Conservation (phyloP, 1,284 basidiomycete species). For the Boletellus deceptivus region DNA sequence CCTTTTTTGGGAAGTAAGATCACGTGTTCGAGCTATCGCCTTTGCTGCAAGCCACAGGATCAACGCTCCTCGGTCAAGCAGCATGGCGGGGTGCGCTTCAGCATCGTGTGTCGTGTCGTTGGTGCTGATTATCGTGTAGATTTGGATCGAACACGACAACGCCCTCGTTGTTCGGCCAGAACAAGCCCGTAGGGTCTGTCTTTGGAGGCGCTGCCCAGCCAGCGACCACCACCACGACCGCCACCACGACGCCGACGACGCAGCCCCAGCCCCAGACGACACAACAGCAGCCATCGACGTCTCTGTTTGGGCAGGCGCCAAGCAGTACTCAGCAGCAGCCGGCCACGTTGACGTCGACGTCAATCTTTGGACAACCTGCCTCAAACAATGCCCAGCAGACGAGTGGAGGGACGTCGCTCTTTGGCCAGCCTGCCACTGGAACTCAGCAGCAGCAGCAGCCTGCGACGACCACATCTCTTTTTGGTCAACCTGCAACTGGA, state of each 20-base stretch:
- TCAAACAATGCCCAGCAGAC: constrained; percentile 29
- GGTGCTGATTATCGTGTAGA: constrained; percentile 15
- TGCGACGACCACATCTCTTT: constrained; percentile 6
- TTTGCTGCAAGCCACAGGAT: neutral
- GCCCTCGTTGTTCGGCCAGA: constrained; percentile 37
- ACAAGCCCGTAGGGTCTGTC: constrained; percentile 27
- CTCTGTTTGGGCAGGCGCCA: constrained; percentile 36
- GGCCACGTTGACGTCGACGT: constrained; percentile 6
- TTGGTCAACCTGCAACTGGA: constrained; percentile 10
- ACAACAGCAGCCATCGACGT: constrained; percentile 28
- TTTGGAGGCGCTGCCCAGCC: constrained; percentile 34
- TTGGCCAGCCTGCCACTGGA: no score
- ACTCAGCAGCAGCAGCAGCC: constrained; percentile 16
- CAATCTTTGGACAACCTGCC: constrained; percentile 13
- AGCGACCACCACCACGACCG: constrained; percentile 7
- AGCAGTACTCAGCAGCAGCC: constrained; percentile 18
- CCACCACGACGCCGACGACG: constrained; percentile 20
- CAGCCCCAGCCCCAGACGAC: constrained; percentile 29
- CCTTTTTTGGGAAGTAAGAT: neutral
- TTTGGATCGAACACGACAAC: constrained; percentile 19
- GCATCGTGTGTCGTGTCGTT: neutral
- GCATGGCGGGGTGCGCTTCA: constrained; percentile 14
- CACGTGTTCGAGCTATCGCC: neutral
- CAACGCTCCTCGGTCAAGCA: constrained; percentile 1
- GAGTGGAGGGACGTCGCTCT: constrained; percentile 12